These are phyloP conservation scores for Fusarium newnesense DNA, from an alignment of 2,329 filamentous ascomycete genomes.

Conservation along the genomic window DNA sequence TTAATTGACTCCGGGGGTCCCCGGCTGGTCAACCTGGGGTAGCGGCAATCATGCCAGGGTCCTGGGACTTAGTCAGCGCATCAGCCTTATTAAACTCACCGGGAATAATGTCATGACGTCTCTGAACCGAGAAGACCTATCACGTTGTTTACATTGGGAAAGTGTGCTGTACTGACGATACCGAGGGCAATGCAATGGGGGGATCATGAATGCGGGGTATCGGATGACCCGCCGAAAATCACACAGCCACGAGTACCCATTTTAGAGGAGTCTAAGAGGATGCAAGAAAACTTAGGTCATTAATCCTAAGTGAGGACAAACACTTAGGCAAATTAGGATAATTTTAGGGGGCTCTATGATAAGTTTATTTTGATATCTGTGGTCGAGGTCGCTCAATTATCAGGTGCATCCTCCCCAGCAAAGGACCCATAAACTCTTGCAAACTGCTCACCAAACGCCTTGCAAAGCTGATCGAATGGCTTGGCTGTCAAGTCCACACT, in stretches of 20 bases:
- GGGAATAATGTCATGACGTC: not conserved
- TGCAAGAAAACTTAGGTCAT: not conserved
- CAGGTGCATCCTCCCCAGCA: not conserved
- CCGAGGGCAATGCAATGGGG: not conserved
- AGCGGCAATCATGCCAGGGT: not conserved
- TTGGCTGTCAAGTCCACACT: not conserved
- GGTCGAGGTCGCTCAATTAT: not conserved
- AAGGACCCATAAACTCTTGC: not conserved
- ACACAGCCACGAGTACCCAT: not conserved
- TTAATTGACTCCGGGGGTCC: not conserved
- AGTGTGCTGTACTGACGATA: not conserved
- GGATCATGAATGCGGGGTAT: not conserved
- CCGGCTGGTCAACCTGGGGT: not conserved
- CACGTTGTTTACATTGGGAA: not conserved
- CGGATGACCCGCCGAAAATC: not conserved
- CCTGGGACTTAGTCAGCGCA: not conserved
- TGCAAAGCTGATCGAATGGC: not conserved
- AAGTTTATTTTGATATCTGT: not conserved
- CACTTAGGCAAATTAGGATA: rapidly evolving
- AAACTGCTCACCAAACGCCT: not conserved
- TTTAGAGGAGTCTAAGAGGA: not conserved
- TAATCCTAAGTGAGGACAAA: not conserved
- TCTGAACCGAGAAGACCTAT: not conserved
- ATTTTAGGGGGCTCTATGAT: rapidly evolving
- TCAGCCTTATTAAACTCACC: not conserved